phyloP scores from a whole-genome alignment of 2,329 filamentous ascomycete genomes.

The Ascochyta koolunga region DNA sequence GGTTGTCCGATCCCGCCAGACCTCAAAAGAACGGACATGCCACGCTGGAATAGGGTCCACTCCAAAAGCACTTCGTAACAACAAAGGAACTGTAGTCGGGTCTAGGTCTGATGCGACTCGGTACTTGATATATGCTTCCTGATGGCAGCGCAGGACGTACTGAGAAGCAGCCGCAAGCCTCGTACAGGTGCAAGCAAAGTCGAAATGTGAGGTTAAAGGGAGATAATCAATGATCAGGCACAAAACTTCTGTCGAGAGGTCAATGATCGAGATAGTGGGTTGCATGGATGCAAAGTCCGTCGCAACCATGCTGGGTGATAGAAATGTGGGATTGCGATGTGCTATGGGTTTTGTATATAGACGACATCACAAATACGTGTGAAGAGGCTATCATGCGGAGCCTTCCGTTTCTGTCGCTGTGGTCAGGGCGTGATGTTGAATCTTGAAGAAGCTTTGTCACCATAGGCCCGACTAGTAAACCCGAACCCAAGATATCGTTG shows the following conservation, averaged over 20 bases:
- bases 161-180: background rate
- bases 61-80: background rate
- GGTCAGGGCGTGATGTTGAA: no score
- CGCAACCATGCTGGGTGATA: no score
- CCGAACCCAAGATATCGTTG: no score
- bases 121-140: background rate
- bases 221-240: background rate
- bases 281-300: no score
- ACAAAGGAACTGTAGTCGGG: background rate
- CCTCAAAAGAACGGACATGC: conserved; percentile 6
- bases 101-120: background rate
- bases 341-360: no score
- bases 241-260: background rate
- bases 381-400: no score
- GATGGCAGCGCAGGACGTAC: background rate
- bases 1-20: conserved; percentile 1
- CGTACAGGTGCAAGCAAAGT: conserved; percentile 2
- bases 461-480: no score
- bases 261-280: background rate
- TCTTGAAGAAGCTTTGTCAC: no score
- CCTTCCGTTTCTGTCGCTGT: no score
- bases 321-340: no score
- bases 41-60: background rate
- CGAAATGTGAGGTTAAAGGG: background rate
- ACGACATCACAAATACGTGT: no score